Base-by-base conservation (phyloP, 2,329 filamentous ascomycete genomes). In the Fusarium falciforme region DNA sequence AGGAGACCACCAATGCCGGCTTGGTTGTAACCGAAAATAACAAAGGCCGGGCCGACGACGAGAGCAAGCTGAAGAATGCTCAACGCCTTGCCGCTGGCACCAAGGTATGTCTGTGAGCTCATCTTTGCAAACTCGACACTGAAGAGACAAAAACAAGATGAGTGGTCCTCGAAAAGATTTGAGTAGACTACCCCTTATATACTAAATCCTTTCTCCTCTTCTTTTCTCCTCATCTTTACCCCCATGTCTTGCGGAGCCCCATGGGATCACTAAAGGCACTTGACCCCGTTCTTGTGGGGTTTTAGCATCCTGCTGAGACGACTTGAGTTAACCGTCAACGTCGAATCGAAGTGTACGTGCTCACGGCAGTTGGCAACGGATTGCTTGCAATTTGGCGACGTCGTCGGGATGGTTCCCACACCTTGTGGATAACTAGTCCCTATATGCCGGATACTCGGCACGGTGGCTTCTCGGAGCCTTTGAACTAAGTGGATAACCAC, bases 1-100 rank as follows among this genome's bases (percentile, higher is more conserved):
- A 95, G 85, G 61, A 95, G 88, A 65, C 90, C 90, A 40, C 91
- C 92, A 83, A 93, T 93, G 5, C 93, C 91, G 76, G 92, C 90
- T 81, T 92, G 90, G 82, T 93, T 92, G 77, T 88, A 87, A 31
- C 87, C 86, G 65, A 87, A 87, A 27, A 86, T 82, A 67, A 86
- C 83, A 67, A 83, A 85, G 14, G 84, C 78, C 6, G 85, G 85
- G 8, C 80, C 82, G 20, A 86, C 84, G 42, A 87, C 82, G 55
- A 86, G 79, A 16, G 80, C 81, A 62, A 84, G 80, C 72, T 86
- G 85, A 29, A 83, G 74, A 16, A 78, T 78, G 66, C 76, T 78
- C 57, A 85, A 76, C 60, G 79, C 69, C 44, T 80, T 74, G 80
- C 84, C 84, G 47, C 77, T 81, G 29, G 81, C 76, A 63, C 83